phyloP scores from a whole-genome alignment of 2,329 filamentous ascomycete species.

The Clonostachys solani region DNA sequence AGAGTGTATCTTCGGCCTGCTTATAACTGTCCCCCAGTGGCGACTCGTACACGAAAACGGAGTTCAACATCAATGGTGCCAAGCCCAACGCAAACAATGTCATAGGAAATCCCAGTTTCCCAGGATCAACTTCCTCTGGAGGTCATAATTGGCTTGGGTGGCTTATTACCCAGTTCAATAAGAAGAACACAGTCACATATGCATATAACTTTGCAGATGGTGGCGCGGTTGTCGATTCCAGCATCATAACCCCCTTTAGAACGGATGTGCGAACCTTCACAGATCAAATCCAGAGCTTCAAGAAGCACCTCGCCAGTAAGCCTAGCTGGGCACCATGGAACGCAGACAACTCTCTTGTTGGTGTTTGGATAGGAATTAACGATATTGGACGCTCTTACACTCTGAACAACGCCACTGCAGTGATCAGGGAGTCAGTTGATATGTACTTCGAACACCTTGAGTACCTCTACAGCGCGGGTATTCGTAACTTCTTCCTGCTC shows the following conservation, averaged over 20 bases:
- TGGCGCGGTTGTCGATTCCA: conserved; percentile 47
- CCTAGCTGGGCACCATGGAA: conserved; percentile 33
- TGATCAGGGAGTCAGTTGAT: conserved; percentile 34
- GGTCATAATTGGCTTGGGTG: conserved; percentile 49
- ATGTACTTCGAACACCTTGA: conserved; percentile 34
- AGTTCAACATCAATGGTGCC: conserved; percentile 46
- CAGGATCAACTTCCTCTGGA: conserved; percentile 42
- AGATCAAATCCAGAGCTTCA: conserved; percentile 19
- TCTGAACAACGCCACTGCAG: conserved; percentile 14
- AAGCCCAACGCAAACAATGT: conserved; percentile 51
- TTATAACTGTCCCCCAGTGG: conserved; percentile 9
- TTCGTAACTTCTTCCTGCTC: conserved; percentile 54
- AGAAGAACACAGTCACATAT: conserved; percentile 23
- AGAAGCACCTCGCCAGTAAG: conserved; percentile 17
- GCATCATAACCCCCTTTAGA: conserved; percentile 44
- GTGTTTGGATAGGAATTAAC: conserved; percentile 51
- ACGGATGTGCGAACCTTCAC: conserved; percentile 29
- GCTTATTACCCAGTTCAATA: conserved; percentile 40
- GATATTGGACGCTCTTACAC: conserved; percentile 47
- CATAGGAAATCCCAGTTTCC: conserved; percentile 57
- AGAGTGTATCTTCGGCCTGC: no score
- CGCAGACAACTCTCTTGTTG: conserved; percentile 33
- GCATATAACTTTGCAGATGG: conserved; percentile 51
- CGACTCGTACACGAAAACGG: conserved; percentile 27
- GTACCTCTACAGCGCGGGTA: conserved; percentile 45